Evolutionary conservation across 2,329 filamentous ascomycete species (phyloP).

Genomic region (Plectosphaerella cucumerina): DNA sequence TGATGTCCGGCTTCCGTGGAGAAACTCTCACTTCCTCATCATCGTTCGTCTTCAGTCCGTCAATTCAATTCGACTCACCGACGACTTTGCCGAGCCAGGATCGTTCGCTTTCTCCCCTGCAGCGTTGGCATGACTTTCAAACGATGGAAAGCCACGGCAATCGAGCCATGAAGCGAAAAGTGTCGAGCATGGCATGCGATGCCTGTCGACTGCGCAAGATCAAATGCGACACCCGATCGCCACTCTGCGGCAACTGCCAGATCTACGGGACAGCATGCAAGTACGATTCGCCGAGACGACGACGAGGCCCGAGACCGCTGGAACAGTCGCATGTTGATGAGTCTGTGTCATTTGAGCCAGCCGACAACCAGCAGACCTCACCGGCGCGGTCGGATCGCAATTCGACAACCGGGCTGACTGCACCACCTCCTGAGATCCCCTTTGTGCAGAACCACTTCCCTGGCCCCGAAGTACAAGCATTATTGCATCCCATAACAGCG

Average conservation of each 20-base stretch:
- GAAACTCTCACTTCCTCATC: neutral
- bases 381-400: too few species aligned
- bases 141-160: neutral
- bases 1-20: too few species aligned
- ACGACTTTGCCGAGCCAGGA: neutral
- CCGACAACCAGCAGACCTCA: too few species aligned
- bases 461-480: neutral
- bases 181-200: constrained; percentile 3
- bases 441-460: neutral
- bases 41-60: neutral
- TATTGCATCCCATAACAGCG: neutral
- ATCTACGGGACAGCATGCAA: constrained; percentile 1
- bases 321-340: too few species aligned
- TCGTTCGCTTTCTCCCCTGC: neutral
- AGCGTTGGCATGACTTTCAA: neutral
- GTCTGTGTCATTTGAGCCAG: too few species aligned
- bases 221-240: neutral
- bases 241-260: neutral
- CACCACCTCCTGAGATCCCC: too few species aligned
- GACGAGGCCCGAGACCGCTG: neutral
- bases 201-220: constrained; percentile 1
- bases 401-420: too few species aligned
- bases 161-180: neutral
- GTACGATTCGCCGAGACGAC: neutral
- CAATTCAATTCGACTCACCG: neutral